Evolutionary conservation across 2,329 filamentous ascomycete genomes (phyloP), one percentile per base, ranked within the genome.

Genomic region (Colletotrichum tabaci): DNA sequence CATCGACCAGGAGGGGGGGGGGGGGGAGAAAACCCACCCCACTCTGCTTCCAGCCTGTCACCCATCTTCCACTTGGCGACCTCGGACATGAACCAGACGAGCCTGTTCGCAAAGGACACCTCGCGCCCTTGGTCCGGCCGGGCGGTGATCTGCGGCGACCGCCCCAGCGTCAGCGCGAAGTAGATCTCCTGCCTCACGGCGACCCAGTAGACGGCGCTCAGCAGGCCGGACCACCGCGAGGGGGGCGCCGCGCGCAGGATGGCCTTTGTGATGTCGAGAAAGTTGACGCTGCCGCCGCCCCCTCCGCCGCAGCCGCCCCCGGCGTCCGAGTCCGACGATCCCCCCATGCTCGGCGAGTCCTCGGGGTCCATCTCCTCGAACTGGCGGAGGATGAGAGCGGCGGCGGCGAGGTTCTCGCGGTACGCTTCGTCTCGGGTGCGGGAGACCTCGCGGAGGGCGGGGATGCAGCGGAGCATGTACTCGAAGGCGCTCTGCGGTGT

Each of bases 151-250:
- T 83, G 81, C 0, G 82, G 82, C 0, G 82, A 77, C 13, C 83
- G 80, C 9, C 77, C 76, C 42, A 80, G 78, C 2, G 81, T 84
- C 47, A 84, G 82, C 0, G 82, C 83, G 60, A 84, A 81, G 67
- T 82, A 84, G 4, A 84, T 82, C 52, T 84, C 82, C 63, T 84
- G 82, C 38, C 82, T 66, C 23, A 84, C 76, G 2, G 82, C 82
- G 77, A 84, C 83, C 82, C 82, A 84, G 65, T 84, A 84, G 8
- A 82, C 78, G 0, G 82, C 82, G 52, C 82, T 82, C 61, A 82
- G 80, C 16, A 84, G 75, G 30, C 80, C 79, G n/a, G 82, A 77
- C 21, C 80, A 77, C 61, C 80, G 77, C 1, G 81, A 80, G 2
- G 26, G 26, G 26, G 81, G 80, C 3, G 80, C 79, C 53, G 81